Base-by-base conservation (phyloP, 805 yeast genomes). In the Wickerhamiella hasegawae region DNA sequence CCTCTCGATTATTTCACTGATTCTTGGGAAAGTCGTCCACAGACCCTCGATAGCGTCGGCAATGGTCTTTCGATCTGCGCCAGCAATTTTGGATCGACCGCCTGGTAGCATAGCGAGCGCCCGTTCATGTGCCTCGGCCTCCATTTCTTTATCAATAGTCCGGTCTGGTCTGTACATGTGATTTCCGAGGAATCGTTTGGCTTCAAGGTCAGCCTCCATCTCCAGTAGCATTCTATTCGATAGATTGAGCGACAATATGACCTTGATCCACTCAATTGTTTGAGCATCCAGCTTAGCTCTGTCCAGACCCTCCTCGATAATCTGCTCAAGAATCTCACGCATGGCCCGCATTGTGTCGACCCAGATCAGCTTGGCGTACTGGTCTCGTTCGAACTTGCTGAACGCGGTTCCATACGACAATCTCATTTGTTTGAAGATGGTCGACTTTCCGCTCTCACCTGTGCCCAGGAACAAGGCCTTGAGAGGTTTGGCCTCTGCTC, bases 331-430 rank as follows among this genome's bases (percentile, higher is more conserved):
- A 35, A 85, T 59, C 18, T 67, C 66, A 51, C 78, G 74, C 90
- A 85, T 83, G 26, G 82, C 69, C 45, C 81, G 83, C 33, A 85
- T 72, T 1, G 90, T 71, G 56, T 87, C 96, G 11, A 79, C 79
- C 95, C 96, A 90, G 17, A 90, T 82, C 15, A 87, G 81, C 45
- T 83, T 84, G 2, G 79, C 55, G 54, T 84, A 90, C 52, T 80
- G 85, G 30, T 63, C 48, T 35, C 94, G 64, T 54, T 90, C 97
- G 42, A 73, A 78, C 33, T 68, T 69, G 1, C 79, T 63, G 58
- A 87, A 90, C 2, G 94, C 92, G 30, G 79, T 76, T 40, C 82
- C 79, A 53, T 90, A 96, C 28, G 84, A 55, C 14, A 90, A 63
- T 46, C 79, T 72, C 73, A 80, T 80, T 54, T 79, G 92, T 53